phyloP scores from a whole-genome alignment of 495 filamentous ascomycete species.

The Podospora didyma region DNA sequence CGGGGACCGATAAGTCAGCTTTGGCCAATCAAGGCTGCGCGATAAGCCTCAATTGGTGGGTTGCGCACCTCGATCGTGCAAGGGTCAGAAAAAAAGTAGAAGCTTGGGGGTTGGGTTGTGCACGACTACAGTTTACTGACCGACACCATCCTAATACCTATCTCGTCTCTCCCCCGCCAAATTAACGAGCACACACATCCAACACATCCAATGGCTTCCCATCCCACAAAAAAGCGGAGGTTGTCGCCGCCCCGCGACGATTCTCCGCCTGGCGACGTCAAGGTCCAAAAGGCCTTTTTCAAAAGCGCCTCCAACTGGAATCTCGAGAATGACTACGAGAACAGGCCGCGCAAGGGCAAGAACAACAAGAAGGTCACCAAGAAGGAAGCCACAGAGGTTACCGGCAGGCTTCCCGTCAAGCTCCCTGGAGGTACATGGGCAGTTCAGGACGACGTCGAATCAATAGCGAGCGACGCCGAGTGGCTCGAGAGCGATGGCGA shows the following conservation, averaged over 20 bases:
- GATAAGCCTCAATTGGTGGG: conserved; percentile 19
- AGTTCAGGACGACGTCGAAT: conserved; percentile 44
- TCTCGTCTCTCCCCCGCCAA: no score
- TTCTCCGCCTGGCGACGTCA: conserved; percentile 19
- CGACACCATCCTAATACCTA: not conserved
- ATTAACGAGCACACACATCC: conserved; percentile 2
- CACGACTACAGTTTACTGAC: conserved; percentile 4
- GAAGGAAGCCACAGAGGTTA: conserved; percentile 30
- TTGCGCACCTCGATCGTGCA: not conserved
- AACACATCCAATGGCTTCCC: conserved; percentile 30
- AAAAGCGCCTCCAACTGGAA: conserved; percentile 63
- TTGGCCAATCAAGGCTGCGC: conserved; percentile 2
- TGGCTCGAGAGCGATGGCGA: conserved; percentile 49
- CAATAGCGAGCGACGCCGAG: conserved; percentile 47
- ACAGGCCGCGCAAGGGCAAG: conserved; percentile 65
- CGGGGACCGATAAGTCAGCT: conserved; percentile 16
- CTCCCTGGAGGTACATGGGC: conserved; percentile 69
- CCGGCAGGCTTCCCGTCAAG: conserved; percentile 72
- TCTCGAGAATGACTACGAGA: conserved; percentile 88
- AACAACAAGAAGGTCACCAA: conserved; percentile 46
- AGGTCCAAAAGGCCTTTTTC: conserved; percentile 42
- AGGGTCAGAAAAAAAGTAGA: not conserved
- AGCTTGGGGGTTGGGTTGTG: not conserved
- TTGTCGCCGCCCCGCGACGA: conserved; percentile 32
- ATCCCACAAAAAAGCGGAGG: conserved; percentile 42